Evolutionary conservation across 805 yeast genomes (phyloP).

Genomic region (Yarrowia sp.): DNA sequence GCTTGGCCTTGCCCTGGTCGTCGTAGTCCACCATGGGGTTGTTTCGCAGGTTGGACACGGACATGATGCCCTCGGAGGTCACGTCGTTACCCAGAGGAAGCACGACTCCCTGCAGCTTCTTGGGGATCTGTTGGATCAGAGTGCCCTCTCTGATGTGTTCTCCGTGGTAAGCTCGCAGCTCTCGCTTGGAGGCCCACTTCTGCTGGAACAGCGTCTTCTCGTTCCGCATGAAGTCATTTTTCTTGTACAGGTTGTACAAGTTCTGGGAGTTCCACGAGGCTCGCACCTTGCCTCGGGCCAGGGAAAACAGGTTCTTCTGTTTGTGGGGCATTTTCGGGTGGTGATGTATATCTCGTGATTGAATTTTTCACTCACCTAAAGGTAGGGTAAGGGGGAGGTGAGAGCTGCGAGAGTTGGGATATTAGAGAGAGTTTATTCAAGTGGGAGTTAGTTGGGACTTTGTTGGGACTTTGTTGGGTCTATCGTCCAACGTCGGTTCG

Average conservation of each 20-base stretch:
- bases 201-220: slow-evolving; percentile 76
- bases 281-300: slow-evolving; percentile 59
- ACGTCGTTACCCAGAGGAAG: slow-evolving; percentile 27
- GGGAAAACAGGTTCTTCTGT: slow-evolving; percentile 48
- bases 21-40: slow-evolving; percentile 55
- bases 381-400: slow-evolving; percentile 4
- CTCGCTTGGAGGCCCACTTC: slow-evolving; percentile 89
- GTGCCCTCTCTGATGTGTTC: slow-evolving; percentile 86
- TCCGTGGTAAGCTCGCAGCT: slow-evolving; percentile 94
- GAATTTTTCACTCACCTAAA: slow-evolving; percentile 23
- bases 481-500: too few species aligned
- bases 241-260: slow-evolving; percentile 65
- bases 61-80: not conserved
- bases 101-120: slow-evolving; percentile 81
- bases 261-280: slow-evolving; percentile 92
- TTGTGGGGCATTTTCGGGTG: slow-evolving; percentile 46
- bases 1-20: slow-evolving; percentile 42
- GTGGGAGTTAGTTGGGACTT: not conserved
- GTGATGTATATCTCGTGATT: slow-evolving; percentile 3
- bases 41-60: not conserved
- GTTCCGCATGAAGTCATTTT: slow-evolving; percentile 2
- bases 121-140: slow-evolving; percentile 73
- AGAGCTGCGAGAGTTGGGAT: not conserved
- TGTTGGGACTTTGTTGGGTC: not conserved
- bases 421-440: not conserved